Evolutionary conservation across 2,329 filamentous ascomycete species (phyloP), one percentile per base, ranked within the genome.

Genomic region (Plectosphaerella sp.): DNA sequence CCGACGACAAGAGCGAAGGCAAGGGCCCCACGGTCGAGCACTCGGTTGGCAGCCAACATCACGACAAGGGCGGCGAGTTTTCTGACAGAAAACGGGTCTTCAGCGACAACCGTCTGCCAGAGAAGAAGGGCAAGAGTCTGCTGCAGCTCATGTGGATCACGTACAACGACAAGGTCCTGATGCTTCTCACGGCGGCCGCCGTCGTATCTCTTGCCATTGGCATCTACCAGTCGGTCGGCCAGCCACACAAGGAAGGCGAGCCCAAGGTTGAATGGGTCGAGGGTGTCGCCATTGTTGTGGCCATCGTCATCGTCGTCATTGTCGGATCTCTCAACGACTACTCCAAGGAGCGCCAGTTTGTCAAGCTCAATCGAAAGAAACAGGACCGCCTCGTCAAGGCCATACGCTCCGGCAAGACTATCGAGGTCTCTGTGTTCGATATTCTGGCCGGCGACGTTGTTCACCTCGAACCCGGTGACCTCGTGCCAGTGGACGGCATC

Each of bases 101-200:
- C 64, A 78, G 76, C 59, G 86, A 90, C 67, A 92, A 92, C 63
- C 75, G 82, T 43, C 71, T 92, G 36, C 88, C 88, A 0, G 85
- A 82, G 61, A 86, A 87, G 67, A 89, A 91, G 70, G 80, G 86
- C 45, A 91, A 91, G 72, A 86, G 75, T 57, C 77, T 91, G 41
- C 73, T 89, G 45, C 74, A 88, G 63, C 74, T 92, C 42, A 87
- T 89, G 69, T 91, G 88, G 88, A 88, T 91, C 61, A 89, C 88
- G 0, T 90, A 90, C 66, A 89, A 91, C 69, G 88, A 92, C 75
- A 92, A 91, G 66, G 86, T 92, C 4, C 72, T 91, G 45, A 87
- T 90, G 53, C 73, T 91, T 6, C 74, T 91, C 51, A 88, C 86
- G 0, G 73, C 80, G 47, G 88, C 88, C 43, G 88, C 88, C 4